phyloP scores from a whole-genome alignment of 306 rosid genomes.

The Vigna trinervia region DNA sequence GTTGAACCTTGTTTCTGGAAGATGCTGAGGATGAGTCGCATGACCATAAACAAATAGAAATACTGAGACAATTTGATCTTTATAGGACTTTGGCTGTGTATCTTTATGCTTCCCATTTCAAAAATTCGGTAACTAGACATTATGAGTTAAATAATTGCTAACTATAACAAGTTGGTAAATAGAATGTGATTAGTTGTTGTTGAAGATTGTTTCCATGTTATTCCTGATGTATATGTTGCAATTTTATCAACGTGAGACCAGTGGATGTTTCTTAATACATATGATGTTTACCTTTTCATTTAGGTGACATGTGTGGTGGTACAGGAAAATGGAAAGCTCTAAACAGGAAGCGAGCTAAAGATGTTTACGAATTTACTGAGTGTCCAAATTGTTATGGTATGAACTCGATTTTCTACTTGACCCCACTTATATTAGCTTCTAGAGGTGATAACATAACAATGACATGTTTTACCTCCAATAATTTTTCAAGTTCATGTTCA shows the following conservation, averaged over 20 bases:
- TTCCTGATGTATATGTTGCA: background rate
- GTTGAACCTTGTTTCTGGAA: background rate
- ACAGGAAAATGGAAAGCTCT: constrained; percentile 99
- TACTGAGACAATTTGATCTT: background rate
- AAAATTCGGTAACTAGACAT: background rate
- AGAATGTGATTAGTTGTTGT: constrained; percentile 14
- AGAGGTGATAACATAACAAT: background rate
- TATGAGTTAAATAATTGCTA: background rate
- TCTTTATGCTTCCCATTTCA: background rate
- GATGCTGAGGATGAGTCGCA: background rate
- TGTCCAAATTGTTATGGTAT: constrained; percentile 99
- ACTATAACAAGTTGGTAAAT: background rate
- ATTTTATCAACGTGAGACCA: background rate
- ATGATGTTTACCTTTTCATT: constrained; percentile 52
- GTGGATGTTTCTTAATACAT: constrained; percentile 30
- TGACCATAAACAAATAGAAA: background rate
- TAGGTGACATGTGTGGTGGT: constrained; percentile 99
- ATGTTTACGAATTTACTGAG: constrained; percentile 90
- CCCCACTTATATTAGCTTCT: constrained; percentile 18
- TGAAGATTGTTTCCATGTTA: background rate
- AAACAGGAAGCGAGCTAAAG: constrained; percentile 92
- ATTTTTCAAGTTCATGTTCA: background rate
- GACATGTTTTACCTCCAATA: background rate
- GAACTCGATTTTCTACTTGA: constrained; percentile 8
- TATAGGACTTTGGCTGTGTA: background rate